Percentiles rank a stretch among this genome's conserved stretches.
Evolutionary conservation across 768 basidiomycete species (phyloP).

Genomic region (Exsudoporus frostii): DNA sequence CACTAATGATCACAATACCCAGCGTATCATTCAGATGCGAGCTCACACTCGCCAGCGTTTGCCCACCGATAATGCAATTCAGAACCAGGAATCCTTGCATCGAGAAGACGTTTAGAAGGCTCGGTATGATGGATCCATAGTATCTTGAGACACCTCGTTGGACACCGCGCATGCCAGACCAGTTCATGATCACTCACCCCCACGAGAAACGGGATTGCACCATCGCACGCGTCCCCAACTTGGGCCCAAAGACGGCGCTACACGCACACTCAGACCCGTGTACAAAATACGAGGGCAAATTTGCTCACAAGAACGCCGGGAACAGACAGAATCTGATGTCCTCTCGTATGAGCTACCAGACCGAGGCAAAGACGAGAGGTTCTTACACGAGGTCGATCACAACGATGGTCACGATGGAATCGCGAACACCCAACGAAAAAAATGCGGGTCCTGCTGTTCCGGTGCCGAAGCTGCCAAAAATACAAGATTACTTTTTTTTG

Average conservation of each 20-base stretch:
- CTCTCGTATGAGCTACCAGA: constrained; percentile 1
- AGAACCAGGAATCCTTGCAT: constrained; percentile 57
- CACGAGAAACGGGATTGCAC: constrained; percentile 52
- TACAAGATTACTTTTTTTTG: not conserved
- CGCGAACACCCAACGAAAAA: constrained; percentile 44
- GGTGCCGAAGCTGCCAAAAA: constrained; percentile 39
- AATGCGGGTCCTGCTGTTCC: constrained; percentile 50
- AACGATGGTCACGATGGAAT: constrained; percentile 40
- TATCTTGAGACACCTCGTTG: constrained; percentile 29
- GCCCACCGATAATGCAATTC: constrained; percentile 61
- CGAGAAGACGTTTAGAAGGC: constrained; percentile 46
- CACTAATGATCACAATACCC: constrained; percentile 33
- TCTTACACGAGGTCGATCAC: constrained; percentile 45
- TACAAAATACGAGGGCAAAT: not conserved
- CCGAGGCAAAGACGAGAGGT: not conserved
- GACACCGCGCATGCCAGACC: constrained; percentile 5
- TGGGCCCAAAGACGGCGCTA: constrained; percentile 52
- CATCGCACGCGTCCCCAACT: constrained; percentile 57
- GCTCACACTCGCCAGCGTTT: constrained; percentile 51
- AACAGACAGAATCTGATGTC: constrained; percentile 30
- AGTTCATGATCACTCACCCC: constrained; percentile 35
- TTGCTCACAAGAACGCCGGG: constrained; percentile 39
- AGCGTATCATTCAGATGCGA: constrained; percentile 28
- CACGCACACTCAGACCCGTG: not conserved
- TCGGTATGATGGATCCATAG: constrained; percentile 38